Evolutionary conservation across 345 rosid genomes (phyloP).

Genomic region (Streptanthus diversifolius): DNA sequence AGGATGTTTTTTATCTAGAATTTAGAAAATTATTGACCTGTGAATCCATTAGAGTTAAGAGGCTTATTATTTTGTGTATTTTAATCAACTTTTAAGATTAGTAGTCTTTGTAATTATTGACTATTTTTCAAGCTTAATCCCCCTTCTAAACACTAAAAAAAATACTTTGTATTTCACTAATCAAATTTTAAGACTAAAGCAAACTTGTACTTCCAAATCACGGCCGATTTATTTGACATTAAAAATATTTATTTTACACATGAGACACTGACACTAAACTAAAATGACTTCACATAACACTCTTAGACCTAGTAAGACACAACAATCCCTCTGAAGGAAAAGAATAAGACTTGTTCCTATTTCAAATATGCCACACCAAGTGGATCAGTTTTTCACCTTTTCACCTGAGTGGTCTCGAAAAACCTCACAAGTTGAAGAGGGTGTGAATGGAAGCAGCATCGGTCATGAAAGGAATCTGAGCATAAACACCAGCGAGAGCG

Average conservation of each 20-base stretch:
- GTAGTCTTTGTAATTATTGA: background rate
- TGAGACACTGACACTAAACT: constrained; percentile 9
- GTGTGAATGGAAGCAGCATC: constrained; percentile 80
- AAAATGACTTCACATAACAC: background rate
- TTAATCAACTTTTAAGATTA: background rate
- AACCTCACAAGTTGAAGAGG: constrained; percentile 54
- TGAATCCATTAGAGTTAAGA: background rate
- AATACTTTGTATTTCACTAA: background rate
- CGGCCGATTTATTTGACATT: background rate
- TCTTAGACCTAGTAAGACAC: constrained; percentile 1
- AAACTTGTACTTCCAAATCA: background rate
- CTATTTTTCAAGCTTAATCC: too few species aligned
- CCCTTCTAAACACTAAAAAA: too few species aligned
- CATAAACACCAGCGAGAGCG: constrained; percentile 67
- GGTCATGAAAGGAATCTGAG: constrained; percentile 53
- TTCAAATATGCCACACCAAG: background rate
- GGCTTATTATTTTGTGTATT: background rate
- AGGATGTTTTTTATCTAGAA: background rate
- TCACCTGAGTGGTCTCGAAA: constrained; percentile 42
- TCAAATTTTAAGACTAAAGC: background rate
- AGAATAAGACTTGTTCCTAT: constrained; percentile 6
- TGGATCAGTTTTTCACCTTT: background rate
- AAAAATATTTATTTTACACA: constrained; percentile 18
- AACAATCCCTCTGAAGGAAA: background rate
- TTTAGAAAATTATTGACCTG: background rate